These are phyloP conservation scores for Periconia sp. DNA, from an alignment of 2,329 filamentous ascomycete species.

Conservation along the genomic window DNA sequence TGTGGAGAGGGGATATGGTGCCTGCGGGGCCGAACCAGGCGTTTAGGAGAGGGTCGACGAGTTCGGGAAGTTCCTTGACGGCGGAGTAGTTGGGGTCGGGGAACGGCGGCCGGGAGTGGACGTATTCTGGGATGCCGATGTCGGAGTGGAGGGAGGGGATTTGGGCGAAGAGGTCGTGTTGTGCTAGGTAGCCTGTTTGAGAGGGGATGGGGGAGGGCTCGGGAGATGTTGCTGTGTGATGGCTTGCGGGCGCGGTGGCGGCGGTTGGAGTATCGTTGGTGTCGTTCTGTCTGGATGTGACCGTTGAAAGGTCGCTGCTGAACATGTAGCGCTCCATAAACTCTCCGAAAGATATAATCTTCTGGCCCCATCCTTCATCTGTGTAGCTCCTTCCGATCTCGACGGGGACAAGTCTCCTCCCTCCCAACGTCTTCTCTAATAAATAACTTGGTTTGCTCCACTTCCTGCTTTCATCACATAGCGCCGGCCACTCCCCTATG, in stretches of 20 bases:
- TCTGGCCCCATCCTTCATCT: conserved; percentile 82
- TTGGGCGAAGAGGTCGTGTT: conserved; percentile 86
- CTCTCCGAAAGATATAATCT: conserved; percentile 73
- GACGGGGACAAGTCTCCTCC: conserved; percentile 80
- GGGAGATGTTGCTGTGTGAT: too few relatives aligned
- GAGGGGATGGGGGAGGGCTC: background rate
- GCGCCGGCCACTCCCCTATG: conserved; percentile 77
- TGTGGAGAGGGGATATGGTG: conserved; percentile 92
- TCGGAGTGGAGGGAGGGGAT: conserved; percentile 78
- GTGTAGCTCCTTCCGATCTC: conserved; percentile 89
- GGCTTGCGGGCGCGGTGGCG: background rate
- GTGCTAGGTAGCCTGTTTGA: conserved; percentile 81
- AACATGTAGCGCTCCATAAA: conserved; percentile 72
- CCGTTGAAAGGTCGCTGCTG: background rate
- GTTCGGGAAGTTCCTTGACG: conserved; percentile 24
- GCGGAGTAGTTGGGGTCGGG: conserved; percentile 15
- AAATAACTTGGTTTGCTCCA: conserved; percentile 82
- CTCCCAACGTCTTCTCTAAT: conserved; percentile 73
- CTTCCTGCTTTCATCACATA: conserved; percentile 59
- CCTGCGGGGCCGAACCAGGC: conserved; percentile 90
- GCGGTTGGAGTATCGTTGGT: background rate
- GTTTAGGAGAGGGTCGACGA: conserved; percentile 73
- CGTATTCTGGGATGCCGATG: conserved; percentile 82
- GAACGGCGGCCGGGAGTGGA: conserved; percentile 43
- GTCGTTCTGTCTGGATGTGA: background rate